A percentile compares a stretch with the other conserved stretches of the same genome.
These are phyloP conservation scores for Phytophthora sp. DNA, from an alignment of 352 stramenopile genomes.

Conservation along the genomic window DNA sequence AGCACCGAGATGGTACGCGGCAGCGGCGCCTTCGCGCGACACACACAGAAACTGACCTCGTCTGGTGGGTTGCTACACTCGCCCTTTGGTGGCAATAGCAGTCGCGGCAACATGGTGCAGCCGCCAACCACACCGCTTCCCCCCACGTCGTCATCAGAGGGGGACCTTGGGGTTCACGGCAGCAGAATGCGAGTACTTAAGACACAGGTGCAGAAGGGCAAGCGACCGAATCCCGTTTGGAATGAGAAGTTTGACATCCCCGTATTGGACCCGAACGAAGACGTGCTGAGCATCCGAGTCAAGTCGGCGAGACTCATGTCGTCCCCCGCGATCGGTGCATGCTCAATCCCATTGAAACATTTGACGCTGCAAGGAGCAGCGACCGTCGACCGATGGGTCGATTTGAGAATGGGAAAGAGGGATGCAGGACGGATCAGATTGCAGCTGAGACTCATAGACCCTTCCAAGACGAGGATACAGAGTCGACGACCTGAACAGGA, in stretches of 20 bases:
- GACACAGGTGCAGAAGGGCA: conserved; percentile 70
- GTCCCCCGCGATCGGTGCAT: conserved; percentile 57
- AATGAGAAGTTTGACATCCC: conserved; percentile 84
- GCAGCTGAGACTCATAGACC: conserved; percentile 63
- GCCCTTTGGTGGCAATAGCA: too few relatives aligned
- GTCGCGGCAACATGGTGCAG: conserved; percentile 13
- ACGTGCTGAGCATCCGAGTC: conserved; percentile 75
- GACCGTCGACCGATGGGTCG: conserved; percentile 66
- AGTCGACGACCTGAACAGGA: conserved; percentile 18
- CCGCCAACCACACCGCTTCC: conserved; percentile 15
- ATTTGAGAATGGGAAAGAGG: conserved; percentile 60
- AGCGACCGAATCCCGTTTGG: conserved; percentile 58
- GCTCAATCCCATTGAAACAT: conserved; percentile 52
- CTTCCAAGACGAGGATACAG: conserved; percentile 20
- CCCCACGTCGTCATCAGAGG: conserved; percentile 27
- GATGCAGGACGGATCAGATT: conserved; percentile 66
- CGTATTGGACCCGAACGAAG: conserved; percentile 45
- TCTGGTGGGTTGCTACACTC: too few relatives aligned
- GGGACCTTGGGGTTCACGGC: conserved; percentile 12
- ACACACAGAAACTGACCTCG: conserved; percentile 33
- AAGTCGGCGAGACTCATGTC: conserved; percentile 78
- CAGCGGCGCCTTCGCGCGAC: conserved; percentile 47
- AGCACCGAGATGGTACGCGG: conserved; percentile 53
- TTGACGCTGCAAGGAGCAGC: conserved; percentile 39
- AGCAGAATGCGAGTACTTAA: conserved; percentile 56